These are phyloP conservation scores for Podila verticillata DNA, from an alignment of 192 early-diverging fungal species.

Conservation along the genomic window DNA sequence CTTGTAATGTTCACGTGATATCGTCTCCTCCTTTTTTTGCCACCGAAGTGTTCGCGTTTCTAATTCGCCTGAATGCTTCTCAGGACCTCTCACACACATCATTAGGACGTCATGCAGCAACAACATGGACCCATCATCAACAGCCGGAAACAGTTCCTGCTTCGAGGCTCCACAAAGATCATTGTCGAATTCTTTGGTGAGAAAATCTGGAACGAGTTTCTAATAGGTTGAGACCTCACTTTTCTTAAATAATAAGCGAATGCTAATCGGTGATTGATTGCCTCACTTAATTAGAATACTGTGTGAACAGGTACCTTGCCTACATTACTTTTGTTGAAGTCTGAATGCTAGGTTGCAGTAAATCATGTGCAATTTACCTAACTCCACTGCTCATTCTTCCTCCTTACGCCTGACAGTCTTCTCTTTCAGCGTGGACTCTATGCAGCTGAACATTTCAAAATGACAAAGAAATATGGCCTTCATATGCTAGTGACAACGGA, in stretches of 20 bases:
- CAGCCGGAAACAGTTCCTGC: conserved; percentile 69
- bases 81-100: not conserved
- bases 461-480: conserved; percentile 88
- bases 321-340: not conserved
- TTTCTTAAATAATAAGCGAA: not conserved
- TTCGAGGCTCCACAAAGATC: conserved; percentile 86
- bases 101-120: conserved; percentile 20
- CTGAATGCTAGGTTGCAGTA: not conserved
- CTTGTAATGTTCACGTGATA: not conserved
- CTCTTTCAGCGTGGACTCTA: conserved; percentile 95
- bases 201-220: conserved; percentile 18
- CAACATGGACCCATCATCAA: conserved; percentile 27
- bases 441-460: conserved; percentile 89
- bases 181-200: conserved; percentile 92
- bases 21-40: not conserved
- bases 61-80: not conserved
- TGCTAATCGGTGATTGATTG: no score
- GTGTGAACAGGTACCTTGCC: conserved; percentile 77
- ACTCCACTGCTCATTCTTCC: not conserved
- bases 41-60: not conserved
- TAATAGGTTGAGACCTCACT: not conserved
- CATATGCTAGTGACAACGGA: conserved; percentile 84
- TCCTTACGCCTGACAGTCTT: conserved; percentile 64
- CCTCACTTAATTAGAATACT: conserved; percentile 60
- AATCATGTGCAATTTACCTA: not conserved